These are phyloP conservation scores for Saprolegnia diclina DNA, from an alignment of 352 stramenopile species.

Conservation along the genomic window DNA sequence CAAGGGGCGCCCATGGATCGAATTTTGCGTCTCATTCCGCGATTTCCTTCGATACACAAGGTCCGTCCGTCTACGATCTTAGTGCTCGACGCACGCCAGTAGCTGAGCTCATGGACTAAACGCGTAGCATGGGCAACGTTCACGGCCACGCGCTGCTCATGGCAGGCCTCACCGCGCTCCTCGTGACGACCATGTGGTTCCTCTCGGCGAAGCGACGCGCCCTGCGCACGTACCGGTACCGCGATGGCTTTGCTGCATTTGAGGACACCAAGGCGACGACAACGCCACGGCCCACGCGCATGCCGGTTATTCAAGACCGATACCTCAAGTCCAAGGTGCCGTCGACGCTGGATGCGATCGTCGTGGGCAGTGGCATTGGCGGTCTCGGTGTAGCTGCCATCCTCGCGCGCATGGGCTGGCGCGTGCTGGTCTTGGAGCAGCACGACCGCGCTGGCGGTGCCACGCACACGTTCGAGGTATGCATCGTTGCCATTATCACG, in stretches of 20 bases:
- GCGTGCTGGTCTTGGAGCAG: conserved; percentile 36
- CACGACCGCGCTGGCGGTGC: conserved; percentile 33
- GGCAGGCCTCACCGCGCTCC: neutral
- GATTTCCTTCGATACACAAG: too few relatives aligned
- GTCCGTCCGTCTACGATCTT: too few relatives aligned
- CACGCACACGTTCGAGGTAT: conserved; percentile 35
- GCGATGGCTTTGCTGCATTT: conserved; percentile 1
- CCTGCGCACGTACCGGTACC: neutral
- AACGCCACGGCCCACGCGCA: neutral
- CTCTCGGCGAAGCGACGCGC: neutral
- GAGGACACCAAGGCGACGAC: conserved; percentile 3
- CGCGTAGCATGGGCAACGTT: conserved; percentile 2
- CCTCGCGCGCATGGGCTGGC: conserved; percentile 29
- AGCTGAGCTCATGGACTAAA: neutral
- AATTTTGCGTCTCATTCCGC: too few relatives aligned
- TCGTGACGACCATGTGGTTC: neutral
- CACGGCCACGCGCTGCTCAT: neutral
- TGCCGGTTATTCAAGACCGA: conserved; percentile 26
- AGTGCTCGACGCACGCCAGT: neutral
- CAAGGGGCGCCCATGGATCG: too few relatives aligned
- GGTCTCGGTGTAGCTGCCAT: conserved; percentile 32
- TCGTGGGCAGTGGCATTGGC: conserved; percentile 35
- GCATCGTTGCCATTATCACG: conserved; percentile 29
- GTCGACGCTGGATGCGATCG: conserved; percentile 28
- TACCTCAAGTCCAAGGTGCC: conserved; percentile 27